Evolutionary conservation across 1,284 basidiomycete species (phyloP), one percentile per base, ranked within the genome.

Genomic region (Austroboletus rostrupii): DNA sequence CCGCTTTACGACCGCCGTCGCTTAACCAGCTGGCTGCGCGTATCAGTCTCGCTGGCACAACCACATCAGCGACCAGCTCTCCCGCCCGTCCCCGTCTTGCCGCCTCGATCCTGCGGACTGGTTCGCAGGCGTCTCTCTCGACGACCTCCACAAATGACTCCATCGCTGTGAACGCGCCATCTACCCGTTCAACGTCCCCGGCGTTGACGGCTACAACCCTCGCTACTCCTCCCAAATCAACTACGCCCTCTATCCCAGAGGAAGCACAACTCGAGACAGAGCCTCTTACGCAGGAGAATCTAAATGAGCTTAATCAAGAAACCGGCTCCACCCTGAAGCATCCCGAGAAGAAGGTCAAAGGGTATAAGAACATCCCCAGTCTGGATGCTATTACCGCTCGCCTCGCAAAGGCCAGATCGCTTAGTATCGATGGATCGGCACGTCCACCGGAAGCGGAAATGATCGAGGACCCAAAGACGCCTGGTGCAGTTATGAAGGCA

Each of bases 351-450:
- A 78, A 76, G 61, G 68, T 76, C 55, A 79, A 80, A 52, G 89
- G 89, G 21, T 92, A 90, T 71, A 91, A 88, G 80, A 90, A 90
- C 60, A 87, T 92, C 38, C 90, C 90, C 17, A 82, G 78, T 57
- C 77, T 92, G 39, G 87, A 89, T 60, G 86, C 85, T 21, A 92
- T 92, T 68, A 85, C 88, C 10, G 82, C 83, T 28, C 78, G 85
- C 29, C 71, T 89, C 51, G 82, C 80, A 36, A 85, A 85, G 69
- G 74, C 81, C 23, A 73, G 85, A 44, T 74, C 79, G 36, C 68
- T 90, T 53, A 86, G 83, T 61, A 72, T 90, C 54, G 87, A 90
- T 61, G 87, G 87, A 11, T 78, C 80, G 1, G 70, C 80, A 8
- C 81, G 79, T 59, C 87, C 87, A 3, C 87, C 87, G 10, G 85